A percentile compares a stretch with the other conserved stretches of the same genome.
phyloP scores from a whole-genome alignment of 2,329 filamentous ascomycete genomes.

The Hypoxylon rubiginosum region DNA sequence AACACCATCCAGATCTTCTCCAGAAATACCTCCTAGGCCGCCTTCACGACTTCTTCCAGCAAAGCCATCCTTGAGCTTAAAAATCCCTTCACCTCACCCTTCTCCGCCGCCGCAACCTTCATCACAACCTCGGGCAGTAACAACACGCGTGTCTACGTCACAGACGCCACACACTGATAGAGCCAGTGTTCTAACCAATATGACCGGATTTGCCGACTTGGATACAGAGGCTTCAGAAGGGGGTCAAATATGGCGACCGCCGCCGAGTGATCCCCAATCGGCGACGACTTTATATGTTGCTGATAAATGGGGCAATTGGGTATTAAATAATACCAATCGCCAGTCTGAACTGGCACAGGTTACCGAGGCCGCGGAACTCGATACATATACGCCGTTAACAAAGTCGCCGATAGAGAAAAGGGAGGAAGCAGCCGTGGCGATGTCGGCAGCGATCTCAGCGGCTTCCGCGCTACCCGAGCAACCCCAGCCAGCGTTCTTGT shows the following conservation, averaged over 20 bases:
- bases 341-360: constrained; percentile 42
- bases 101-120: constrained; percentile 16
- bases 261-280: constrained; percentile 60
- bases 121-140: constrained; percentile 28
- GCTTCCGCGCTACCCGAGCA: constrained; percentile 43
- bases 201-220: constrained; percentile 52
- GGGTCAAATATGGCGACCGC: constrained; percentile 65
- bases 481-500: constrained; percentile 52
- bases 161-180: constrained; percentile 65
- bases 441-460: constrained; percentile 44
- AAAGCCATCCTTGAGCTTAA: constrained; percentile 60
- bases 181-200: constrained; percentile 57
- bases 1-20: constrained; percentile 37
- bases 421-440: constrained; percentile 44
- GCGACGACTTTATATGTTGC: constrained; percentile 64
- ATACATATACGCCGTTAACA: constrained; percentile 50
- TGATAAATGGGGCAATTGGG: constrained; percentile 68
- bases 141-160: constrained; percentile 54
- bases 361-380: constrained; percentile 45
- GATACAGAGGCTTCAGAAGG: constrained; percentile 53
- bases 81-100: constrained; percentile 49
- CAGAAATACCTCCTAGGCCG: constrained; percentile 49
- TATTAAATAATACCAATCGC: constrained; percentile 58
- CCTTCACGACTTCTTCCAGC: constrained; percentile 61
- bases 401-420: constrained; percentile 50